Percentiles rank a stretch among this genome's conserved stretches.
These are phyloP conservation scores for Nitzschia palea DNA, from an alignment of 108 stramenopile species.

Conservation along the genomic window DNA sequence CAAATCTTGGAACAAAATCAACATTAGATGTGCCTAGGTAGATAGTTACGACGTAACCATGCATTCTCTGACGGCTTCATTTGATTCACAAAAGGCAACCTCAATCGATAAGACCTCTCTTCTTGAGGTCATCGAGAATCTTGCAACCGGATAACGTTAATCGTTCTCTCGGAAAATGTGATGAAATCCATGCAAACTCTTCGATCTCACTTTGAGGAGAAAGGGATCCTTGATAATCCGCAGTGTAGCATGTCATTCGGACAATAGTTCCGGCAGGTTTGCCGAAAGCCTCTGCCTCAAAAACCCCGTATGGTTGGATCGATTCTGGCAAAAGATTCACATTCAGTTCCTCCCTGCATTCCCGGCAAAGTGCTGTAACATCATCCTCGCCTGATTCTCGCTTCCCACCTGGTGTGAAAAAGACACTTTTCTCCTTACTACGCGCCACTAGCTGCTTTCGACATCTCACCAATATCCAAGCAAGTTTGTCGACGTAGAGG, in stretches of 20 bases:
- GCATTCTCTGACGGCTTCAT: too few relatives aligned
- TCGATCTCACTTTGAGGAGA: constrained; percentile 48
- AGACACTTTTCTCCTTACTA: constrained; percentile 41
- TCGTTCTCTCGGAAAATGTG: constrained; percentile 37
- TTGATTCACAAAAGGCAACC: too few relatives aligned
- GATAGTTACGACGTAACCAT: too few relatives aligned
- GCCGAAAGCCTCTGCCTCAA: constrained; percentile 54
- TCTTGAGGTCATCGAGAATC: constrained; percentile 55
- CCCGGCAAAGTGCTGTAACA: constrained; percentile 39
- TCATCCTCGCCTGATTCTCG: constrained; percentile 50
- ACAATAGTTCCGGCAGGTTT: constrained; percentile 55
- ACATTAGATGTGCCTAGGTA: too few relatives aligned
- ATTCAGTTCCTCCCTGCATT: constrained; percentile 55
- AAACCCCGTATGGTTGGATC: constrained; percentile 45
- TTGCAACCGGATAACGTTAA: constrained; percentile 47
- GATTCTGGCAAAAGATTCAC: constrained; percentile 36
- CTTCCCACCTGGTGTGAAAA: constrained; percentile 59
- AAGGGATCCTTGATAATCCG: constrained; percentile 39
- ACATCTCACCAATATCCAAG: constrained; percentile 40
- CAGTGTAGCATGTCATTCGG: constrained; percentile 50
- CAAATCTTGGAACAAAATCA: too few relatives aligned
- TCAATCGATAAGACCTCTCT: constrained; percentile 49
- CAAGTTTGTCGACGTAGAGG: constrained; percentile 46
- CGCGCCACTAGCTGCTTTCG: constrained; percentile 52
- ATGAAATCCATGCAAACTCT: constrained; percentile 55